phyloP scores from a whole-genome alignment of 176 grass and related monocot species.

The Cenchrus americanus region DNA sequence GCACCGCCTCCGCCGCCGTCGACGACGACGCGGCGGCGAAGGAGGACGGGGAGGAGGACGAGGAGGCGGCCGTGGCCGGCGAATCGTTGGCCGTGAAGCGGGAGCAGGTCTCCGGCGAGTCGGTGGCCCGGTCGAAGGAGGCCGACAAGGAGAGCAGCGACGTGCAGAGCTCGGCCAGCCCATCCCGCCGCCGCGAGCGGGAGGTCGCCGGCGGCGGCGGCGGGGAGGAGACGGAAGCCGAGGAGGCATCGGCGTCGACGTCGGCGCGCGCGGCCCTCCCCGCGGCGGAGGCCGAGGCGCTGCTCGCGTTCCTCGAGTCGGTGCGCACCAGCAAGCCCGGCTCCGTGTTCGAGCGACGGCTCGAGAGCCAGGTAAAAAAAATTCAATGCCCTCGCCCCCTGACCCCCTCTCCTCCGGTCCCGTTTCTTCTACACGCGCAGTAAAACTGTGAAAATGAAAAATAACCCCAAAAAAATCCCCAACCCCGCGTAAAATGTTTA shows the following conservation, averaged over 20 bases:
- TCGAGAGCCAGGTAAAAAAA: constrained; percentile 79
- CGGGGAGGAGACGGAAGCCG: constrained; percentile 35
- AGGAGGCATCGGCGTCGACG: constrained; percentile 34
- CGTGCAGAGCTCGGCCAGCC: constrained; percentile 80
- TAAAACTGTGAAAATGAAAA: constrained; percentile 18
- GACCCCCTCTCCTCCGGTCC: background rate
- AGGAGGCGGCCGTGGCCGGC: background rate
- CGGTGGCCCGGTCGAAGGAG: constrained; percentile 70
- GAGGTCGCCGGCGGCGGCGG: constrained; percentile 19
- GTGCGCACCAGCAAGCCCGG: constrained; percentile 65
- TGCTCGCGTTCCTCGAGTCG: constrained; percentile 63
- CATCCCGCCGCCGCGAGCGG: constrained; percentile 46
- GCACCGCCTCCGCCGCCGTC: background rate
- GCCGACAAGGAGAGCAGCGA: constrained; percentile 79
- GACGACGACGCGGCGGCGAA: background rate
- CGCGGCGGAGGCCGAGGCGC: constrained; percentile 55
- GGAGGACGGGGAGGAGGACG: background rate
- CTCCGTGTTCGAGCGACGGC: constrained; percentile 76
- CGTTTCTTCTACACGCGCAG: background rate
- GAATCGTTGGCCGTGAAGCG: constrained; percentile 28
- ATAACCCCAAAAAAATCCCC: background rate
- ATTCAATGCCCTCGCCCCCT: no score
- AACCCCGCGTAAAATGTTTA: background rate
- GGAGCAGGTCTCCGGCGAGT: constrained; percentile 65
- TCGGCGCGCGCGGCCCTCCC: constrained; percentile 25